Base-by-base conservation (phyloP, 495 filamentous ascomycete species). In the Neurospora intermedia region DNA sequence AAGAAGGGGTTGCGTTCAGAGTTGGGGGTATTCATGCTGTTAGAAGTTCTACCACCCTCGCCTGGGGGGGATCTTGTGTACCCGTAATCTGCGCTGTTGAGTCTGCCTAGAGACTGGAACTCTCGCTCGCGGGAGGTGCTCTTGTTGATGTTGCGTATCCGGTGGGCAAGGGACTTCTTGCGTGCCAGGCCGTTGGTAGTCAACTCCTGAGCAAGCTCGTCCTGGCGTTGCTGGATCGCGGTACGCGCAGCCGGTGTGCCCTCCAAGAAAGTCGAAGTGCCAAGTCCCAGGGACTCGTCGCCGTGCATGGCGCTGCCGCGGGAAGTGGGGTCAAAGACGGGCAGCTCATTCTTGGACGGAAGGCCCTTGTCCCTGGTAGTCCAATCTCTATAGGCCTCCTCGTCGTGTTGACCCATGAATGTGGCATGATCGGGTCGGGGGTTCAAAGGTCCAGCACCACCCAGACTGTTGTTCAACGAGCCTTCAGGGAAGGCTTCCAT, bases 401-500 rank as follows among this genome's bases (percentile, higher is more conserved):
- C 88, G 71, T 88, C 89, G 62, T 88, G 84, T 75, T 89, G 85
- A 20, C 96, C 96, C 82, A 97, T 88, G 80, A 97, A 92, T 3
- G 91, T 87, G 23, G 91, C 87, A 73, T 97, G 89, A 79, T 99
- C 91, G 31, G 97, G 89, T 71, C 92, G 90, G 39, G 88, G 87
- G 75, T 95, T 94, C 72, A 93, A 78, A 0, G 96, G 96, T 2
- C 96, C 96, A 11, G 94, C 85, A 15, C 96, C 96, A 48, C 95
- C 94, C 31, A 99, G 82, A 4, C 90, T 89, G 84, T 98, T 98
- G 84, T 99, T 99, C 72, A 90, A 86, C 11, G 93, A 97, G 75
- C 90, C 93, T 74, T 92, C 90, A 23, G 96, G 94, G 82, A 98
- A 99, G 7, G 96, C 96, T 79, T 98, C 91, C 93, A 99, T 97